Conservation (phyloP, 192 early-diverging fungal genomes). For the Linnemannia hyalina region DNA sequence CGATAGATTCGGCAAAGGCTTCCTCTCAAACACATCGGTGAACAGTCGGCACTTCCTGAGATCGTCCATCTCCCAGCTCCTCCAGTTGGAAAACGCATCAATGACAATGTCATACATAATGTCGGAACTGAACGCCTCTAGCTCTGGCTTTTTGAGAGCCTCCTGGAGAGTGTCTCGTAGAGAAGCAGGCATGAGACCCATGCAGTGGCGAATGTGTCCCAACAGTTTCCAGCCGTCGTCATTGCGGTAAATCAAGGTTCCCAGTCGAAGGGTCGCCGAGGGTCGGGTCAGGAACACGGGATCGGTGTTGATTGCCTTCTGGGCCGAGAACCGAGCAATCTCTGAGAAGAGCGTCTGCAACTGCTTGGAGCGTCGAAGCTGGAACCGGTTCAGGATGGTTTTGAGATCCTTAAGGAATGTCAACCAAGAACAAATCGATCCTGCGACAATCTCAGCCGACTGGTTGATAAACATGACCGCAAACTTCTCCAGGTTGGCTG, state of each 20-base stretch:
- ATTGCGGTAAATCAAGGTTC: conserved; percentile 69
- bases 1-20: conserved; percentile 21
- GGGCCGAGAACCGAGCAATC: conserved; percentile 65
- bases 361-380: conserved; percentile 62
- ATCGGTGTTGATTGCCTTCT: conserved; percentile 63
- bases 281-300: conserved; percentile 76
- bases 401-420: conserved; percentile 70
- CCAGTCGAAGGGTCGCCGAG: conserved; percentile 72
- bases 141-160: conserved; percentile 57
- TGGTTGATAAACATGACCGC: conserved; percentile 73
- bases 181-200: conserved; percentile 57
- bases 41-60: conserved; percentile 60
- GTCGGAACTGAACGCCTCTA: conserved; percentile 53
- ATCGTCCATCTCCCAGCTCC: conserved; percentile 75
- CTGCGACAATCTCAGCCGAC: conserved; percentile 78
- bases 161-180: conserved; percentile 56
- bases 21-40: conserved; percentile 60
- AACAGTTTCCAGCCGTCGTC: conserved; percentile 86
- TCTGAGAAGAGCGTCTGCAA: conserved; percentile 68
- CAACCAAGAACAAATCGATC: conserved; percentile 77
- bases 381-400: conserved; percentile 63
- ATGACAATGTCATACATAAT: conserved; percentile 63
- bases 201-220: conserved; percentile 72
- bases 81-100: conserved; percentile 65
- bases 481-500: conserved; percentile 59